Percentiles rank a stretch among this genome's conserved stretches.
phyloP scores from a whole-genome alignment of 208 protist genomes.

The Phytomonas francai region DNA sequence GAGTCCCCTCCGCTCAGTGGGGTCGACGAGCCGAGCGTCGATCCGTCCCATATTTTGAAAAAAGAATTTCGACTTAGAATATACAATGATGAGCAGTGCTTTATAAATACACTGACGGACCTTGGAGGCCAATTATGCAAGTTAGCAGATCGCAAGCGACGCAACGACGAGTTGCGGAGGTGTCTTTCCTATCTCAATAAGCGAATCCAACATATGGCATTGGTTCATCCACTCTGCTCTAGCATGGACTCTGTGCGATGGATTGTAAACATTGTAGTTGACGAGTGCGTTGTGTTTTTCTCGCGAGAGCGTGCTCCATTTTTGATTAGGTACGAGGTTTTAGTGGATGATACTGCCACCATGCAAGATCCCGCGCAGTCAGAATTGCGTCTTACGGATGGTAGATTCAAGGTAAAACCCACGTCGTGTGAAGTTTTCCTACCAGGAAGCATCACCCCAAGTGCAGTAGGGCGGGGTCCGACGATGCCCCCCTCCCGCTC shows the following conservation, averaged over 20 bases:
- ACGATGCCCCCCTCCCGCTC: neutral
- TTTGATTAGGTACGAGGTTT: constrained; percentile 80
- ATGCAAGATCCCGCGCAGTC: constrained; percentile 66
- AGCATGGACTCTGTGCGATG: constrained; percentile 63
- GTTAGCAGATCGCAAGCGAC: constrained; percentile 48
- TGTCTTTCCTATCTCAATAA: constrained; percentile 56
- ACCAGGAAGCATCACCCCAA: constrained; percentile 1
- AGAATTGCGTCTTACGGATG: constrained; percentile 50
- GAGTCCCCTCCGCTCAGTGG: neutral
- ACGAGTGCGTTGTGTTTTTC: constrained; percentile 86
- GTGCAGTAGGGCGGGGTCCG: neutral
- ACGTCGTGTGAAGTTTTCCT: constrained; percentile 42
- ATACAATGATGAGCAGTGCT: constrained; percentile 76
- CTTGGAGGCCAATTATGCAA: constrained; percentile 62
- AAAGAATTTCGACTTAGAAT: constrained; percentile 78
- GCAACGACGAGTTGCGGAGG: constrained; percentile 67
- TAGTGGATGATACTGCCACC: constrained; percentile 76
- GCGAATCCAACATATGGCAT: constrained; percentile 30
- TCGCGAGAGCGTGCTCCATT: constrained; percentile 81
- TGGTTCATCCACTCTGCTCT: constrained; percentile 68
- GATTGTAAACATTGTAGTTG: constrained; percentile 82
- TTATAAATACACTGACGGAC: constrained; percentile 66
- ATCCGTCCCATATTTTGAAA: constrained; percentile 25
- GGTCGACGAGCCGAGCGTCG: neutral
- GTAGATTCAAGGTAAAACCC: constrained; percentile 38